Base-by-base conservation (phyloP, 2,329 filamentous ascomycete species). In the Hypoxylon sp. region DNA sequence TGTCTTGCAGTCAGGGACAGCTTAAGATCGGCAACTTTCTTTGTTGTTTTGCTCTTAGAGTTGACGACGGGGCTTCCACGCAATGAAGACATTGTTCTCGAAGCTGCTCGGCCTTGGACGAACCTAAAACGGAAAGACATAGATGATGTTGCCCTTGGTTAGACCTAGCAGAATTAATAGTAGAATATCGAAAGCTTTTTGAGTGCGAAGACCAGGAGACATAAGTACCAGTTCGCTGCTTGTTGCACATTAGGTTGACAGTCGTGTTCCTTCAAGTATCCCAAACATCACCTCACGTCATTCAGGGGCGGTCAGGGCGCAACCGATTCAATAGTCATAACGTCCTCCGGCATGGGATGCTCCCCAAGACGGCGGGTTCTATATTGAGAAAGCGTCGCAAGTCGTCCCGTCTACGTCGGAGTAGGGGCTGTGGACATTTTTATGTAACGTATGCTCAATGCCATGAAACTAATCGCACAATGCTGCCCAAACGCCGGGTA, bases 371-470 rank as follows among this genome's bases (percentile, higher is more conserved):
- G 38, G 45, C 20, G 60, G 63, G 62, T 43, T 69, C 59, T 69
- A 69, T 67, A 70, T 70, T 67, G 61, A 66, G 61, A 61, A 66
- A 60, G 66, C 60, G 59, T 68, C 58, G 60, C 46, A 62, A 57
- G 58, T 62, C 62, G 51, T 55, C 47, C 52, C 57, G 45, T 65
- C 63, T 65, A 66, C 64, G 51, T 58, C 58, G 52, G 52, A 58
- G 54, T 58, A 59, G 58, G 63, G 57, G 54, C 57, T 55, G 52
- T 62, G 53, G 60, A 63, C 63, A 63, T 47, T 63, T 64, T 67
- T 69, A 70, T 58, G 65, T 67, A 66, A 64, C 54, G 55, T 58
- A 67, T 64, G 58, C 62, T 62, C 67, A 60, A 59, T 61, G 55
- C 58, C 62, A 62, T 65, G 43, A 60, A 67, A 68, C 52, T 60